phyloP scores from a whole-genome alignment of 2,329 filamentous ascomycete species.

The Curvularia lunata region DNA sequence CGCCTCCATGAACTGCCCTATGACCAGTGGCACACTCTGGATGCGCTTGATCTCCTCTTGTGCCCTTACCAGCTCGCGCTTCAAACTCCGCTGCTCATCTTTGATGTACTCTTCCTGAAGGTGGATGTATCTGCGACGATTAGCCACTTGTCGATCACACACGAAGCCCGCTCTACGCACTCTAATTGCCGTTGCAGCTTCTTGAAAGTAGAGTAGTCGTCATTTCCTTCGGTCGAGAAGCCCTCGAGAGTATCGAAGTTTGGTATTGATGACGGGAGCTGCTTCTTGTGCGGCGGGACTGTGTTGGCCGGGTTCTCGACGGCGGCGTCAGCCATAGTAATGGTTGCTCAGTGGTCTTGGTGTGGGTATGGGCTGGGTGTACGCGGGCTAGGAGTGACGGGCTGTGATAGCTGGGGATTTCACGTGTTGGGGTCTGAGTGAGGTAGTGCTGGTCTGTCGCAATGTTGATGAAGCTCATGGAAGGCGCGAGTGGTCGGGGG shows the following conservation, averaged over 20 bases:
- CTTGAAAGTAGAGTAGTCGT: conserved; percentile 95
- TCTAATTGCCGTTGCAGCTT: conserved; percentile 96
- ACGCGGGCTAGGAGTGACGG: conserved; percentile 6
- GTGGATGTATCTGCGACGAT: conserved; percentile 76
- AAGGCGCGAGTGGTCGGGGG: conserved; percentile 30
- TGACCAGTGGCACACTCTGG: conserved; percentile 96
- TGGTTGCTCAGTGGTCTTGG: conserved; percentile 5
- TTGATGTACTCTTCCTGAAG: conserved; percentile 99
- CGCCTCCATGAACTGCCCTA: conserved; percentile 99
- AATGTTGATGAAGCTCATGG: conserved; percentile 37
- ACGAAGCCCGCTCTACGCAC: conserved; percentile 58
- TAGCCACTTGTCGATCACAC: conserved; percentile 30
- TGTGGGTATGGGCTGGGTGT: conserved; percentile 6
- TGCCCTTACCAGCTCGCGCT: conserved; percentile 93
- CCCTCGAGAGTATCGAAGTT: conserved; percentile 92
- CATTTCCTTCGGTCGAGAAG: conserved; percentile 76
- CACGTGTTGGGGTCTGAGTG: conserved; percentile 6
- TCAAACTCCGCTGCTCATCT: conserved; percentile 97
- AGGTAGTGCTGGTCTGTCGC: conserved; percentile 28
- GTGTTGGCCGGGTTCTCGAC: conserved; percentile 81
- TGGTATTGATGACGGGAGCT: conserved; percentile 78
- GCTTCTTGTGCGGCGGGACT: conserved; percentile 80
- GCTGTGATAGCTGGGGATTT: conserved; percentile 3
- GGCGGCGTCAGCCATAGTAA: conserved; percentile 80
- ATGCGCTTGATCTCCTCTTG: conserved; percentile 99